Evolutionary conservation across 1,284 basidiomycete genomes (phyloP).

Genomic region (Cutaneotrichosporon cutaneum): DNA sequence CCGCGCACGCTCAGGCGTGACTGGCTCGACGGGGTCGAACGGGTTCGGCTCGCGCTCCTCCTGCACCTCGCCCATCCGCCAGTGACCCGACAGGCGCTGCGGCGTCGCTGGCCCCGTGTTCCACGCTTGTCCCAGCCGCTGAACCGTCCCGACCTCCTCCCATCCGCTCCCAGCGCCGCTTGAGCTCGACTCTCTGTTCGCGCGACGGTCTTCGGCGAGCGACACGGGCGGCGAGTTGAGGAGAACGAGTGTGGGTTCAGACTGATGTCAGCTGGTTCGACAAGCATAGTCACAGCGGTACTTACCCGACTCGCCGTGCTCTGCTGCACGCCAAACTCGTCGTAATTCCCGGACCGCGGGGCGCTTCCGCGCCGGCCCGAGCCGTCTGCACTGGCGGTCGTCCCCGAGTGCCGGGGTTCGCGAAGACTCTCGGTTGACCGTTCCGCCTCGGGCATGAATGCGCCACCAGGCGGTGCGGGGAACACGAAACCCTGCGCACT

Average conservation of each 20-base stretch:
- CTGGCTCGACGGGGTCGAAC: constrained; percentile 4
- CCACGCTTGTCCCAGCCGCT: constrained; percentile 7
- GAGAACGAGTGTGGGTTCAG: constrained; percentile 1
- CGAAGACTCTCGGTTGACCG: background rate
- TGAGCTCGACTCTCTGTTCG: background rate
- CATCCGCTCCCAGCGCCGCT: background rate
- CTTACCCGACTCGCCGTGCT: background rate
- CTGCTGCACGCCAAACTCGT: constrained; percentile 19
- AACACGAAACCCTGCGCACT: constrained; percentile 1
- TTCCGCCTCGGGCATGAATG: background rate
- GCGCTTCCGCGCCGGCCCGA: constrained; percentile 2
- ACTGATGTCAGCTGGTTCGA: background rate
- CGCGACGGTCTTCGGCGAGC: background rate
- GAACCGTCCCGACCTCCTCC: background rate
- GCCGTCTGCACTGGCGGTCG: constrained; percentile 8
- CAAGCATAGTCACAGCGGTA: too few species aligned
- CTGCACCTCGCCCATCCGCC: background rate
- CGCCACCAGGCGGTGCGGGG: background rate
- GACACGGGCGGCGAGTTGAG: background rate
- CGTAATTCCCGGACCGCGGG: constrained; percentile 5
- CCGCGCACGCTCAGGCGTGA: constrained; percentile 4
- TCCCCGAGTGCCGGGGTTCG: background rate
- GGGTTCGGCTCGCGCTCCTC: background rate
- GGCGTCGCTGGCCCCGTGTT: background rate
- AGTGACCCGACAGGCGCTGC: background rate